These are phyloP conservation scores for Auricularia cornea DNA, from an alignment of 768 basidiomycete species.

Conservation along the genomic window DNA sequence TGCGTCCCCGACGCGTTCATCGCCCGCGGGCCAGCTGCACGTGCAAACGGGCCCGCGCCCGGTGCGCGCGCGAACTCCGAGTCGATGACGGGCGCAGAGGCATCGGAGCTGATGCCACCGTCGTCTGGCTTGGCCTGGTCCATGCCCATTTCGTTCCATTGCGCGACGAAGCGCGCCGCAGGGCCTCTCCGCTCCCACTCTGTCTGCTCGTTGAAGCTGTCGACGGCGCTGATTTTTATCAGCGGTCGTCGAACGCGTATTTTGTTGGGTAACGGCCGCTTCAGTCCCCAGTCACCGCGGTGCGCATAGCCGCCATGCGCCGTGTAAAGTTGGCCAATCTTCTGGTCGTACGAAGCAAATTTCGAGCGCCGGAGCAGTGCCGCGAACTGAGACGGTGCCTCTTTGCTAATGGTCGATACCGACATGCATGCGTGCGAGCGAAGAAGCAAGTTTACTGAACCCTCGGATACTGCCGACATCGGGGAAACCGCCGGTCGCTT, in stretches of 20 bases:
- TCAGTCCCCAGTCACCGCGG: constrained; percentile 79
- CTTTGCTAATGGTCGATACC: background rate
- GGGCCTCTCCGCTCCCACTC: constrained; percentile 65
- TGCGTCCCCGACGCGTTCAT: background rate
- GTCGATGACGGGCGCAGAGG: constrained; percentile 37
- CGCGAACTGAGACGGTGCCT: constrained; percentile 58
- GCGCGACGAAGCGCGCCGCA: constrained; percentile 58
- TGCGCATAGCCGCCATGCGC: constrained; percentile 59
- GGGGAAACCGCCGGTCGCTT: too few relatives aligned
- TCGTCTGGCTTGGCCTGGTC: constrained; percentile 14
- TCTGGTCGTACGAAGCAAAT: constrained; percentile 71
- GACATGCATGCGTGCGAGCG: too few relatives aligned
- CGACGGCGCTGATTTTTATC: constrained; percentile 60
- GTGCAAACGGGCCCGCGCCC: background rate
- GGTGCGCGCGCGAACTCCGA: constrained; percentile 32
- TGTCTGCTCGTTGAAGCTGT: constrained; percentile 65
- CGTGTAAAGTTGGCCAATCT: constrained; percentile 70
- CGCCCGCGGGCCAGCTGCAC: background rate
- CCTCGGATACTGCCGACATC: too few relatives aligned
- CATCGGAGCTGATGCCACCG: constrained; percentile 31
- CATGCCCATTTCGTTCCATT: constrained; percentile 55
- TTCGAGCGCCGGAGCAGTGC: constrained; percentile 72
- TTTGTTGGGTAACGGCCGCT: constrained; percentile 55
- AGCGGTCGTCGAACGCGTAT: constrained; percentile 53
- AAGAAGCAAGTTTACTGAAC: too few relatives aligned